phyloP scores from a whole-genome alignment of 1,284 basidiomycete genomes.

The Ganoderma leucocontextum region DNA sequence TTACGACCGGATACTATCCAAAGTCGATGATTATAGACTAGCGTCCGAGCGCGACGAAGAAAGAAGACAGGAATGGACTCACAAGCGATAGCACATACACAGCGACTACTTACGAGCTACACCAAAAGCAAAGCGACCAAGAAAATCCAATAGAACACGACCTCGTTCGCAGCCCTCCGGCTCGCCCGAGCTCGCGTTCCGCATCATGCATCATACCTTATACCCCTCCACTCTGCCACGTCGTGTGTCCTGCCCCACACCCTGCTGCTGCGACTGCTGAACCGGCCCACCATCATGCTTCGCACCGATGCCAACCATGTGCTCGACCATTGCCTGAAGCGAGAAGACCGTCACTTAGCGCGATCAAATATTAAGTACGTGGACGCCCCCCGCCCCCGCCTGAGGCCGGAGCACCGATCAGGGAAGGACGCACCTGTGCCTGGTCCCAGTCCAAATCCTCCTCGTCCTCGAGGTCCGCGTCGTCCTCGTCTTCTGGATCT shows the following conservation, averaged over 20 bases:
- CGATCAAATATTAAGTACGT: neutral
- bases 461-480: constrained; percentile 34
- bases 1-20: neutral
- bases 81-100: constrained; percentile 1
- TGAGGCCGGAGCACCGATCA: neutral
- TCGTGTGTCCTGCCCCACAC: neutral
- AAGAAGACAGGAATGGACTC: neutral
- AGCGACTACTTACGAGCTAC: neutral
- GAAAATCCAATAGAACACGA: neutral
- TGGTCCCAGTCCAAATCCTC: constrained; percentile 66
- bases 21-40: neutral
- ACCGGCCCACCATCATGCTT: neutral
- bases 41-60: neutral
- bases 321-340: constrained; percentile 22
- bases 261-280: neutral
- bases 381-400: constrained; percentile 2
- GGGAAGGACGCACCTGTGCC: constrained; percentile 55
- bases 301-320: constrained; percentile 12
- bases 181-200: neutral
- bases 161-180: neutral
- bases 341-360: constrained; percentile 48
- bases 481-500: constrained; percentile 47
- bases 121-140: neutral
- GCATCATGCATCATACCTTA: constrained; percentile 1
- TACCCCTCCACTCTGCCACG: constrained; percentile 10